These are phyloP conservation scores for Mediolabrus comicus DNA, from an alignment of 108 stramenopile species.

Conservation along the genomic window DNA sequence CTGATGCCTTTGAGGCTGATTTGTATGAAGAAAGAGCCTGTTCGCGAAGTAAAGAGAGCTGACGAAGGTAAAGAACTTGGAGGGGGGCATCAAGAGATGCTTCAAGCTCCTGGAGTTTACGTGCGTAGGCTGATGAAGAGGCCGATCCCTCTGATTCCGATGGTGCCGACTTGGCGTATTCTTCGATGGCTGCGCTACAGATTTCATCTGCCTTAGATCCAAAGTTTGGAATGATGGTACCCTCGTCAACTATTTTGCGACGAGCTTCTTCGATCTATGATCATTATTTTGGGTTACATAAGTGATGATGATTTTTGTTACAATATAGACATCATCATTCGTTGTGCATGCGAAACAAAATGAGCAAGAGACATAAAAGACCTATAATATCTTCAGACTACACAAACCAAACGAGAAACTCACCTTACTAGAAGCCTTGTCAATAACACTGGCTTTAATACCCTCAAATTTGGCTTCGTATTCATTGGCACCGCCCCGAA, in stretches of 20 bases:
- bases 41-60: conserved; percentile 84
- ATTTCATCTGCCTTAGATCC: conserved; percentile 88
- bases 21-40: conserved; percentile 86
- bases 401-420: not conserved
- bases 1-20: conserved; percentile 68
- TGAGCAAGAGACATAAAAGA: not conserved
- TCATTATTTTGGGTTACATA: not conserved
- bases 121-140: conserved; percentile 78
- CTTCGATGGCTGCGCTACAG: conserved; percentile 87
- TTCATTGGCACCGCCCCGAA: conserved; percentile 42
- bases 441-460: conserved; percentile 31
- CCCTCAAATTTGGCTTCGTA: conserved; percentile 34
- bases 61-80: conserved; percentile 88
- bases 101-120: conserved; percentile 88
- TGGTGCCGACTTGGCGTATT: conserved; percentile 85
- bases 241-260: conserved; percentile 73
- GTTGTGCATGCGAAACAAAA: not conserved
- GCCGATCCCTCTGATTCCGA: conserved; percentile 64
- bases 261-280: conserved; percentile 75
- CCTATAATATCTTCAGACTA: not conserved
- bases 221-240: conserved; percentile 66
- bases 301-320: no score
- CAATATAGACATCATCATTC: no score
- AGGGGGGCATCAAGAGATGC: conserved; percentile 86
- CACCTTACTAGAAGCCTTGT: conserved; percentile 45